Percentiles rank a stretch among this genome's conserved stretches.
These are phyloP conservation scores for Vaccinium vitisidaea DNA, from an alignment of 148 eudicot genomes.

Conservation along the genomic window DNA sequence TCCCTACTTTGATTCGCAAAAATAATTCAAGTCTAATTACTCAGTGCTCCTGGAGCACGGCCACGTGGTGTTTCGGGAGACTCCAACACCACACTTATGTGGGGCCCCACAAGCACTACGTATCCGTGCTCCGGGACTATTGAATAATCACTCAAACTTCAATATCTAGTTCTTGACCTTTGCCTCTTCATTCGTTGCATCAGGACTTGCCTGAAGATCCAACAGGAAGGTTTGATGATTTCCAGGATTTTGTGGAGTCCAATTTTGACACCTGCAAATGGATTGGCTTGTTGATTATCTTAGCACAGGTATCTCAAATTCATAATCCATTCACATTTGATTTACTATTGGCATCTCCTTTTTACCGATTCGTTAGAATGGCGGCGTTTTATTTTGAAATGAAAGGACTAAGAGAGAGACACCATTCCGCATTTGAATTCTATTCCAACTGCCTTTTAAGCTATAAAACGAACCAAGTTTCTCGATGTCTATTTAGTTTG, in stretches of 20 bases:
- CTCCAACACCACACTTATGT: too few relatives aligned
- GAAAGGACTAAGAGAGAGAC: neutral
- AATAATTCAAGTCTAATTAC: neutral
- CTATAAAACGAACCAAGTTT: neutral
- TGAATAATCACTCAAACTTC: neutral
- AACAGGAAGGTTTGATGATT: constrained; percentile 46
- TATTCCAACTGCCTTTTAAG: neutral
- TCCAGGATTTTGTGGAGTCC: constrained; percentile 37
- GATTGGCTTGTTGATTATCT: constrained; percentile 27
- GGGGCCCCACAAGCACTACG: too few relatives aligned
- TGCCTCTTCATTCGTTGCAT: neutral
- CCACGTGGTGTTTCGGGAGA: too few relatives aligned
- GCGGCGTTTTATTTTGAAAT: too few relatives aligned
- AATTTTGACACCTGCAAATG: constrained; percentile 30
- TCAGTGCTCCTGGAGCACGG: too few relatives aligned
- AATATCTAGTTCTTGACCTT: neutral
- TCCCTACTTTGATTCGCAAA: neutral
- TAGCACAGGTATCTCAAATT: constrained; percentile 38
- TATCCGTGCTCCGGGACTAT: too few relatives aligned
- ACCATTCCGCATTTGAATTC: neutral
- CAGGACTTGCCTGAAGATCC: constrained; percentile 68
- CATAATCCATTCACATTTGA: neutral
- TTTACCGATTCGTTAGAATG: too few relatives aligned
- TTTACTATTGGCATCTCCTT: neutral
- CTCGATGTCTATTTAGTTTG: neutral